phyloP scores from a whole-genome alignment of 2,329 filamentous ascomycete species.

The Colletotrichum tamarilloi region DNA sequence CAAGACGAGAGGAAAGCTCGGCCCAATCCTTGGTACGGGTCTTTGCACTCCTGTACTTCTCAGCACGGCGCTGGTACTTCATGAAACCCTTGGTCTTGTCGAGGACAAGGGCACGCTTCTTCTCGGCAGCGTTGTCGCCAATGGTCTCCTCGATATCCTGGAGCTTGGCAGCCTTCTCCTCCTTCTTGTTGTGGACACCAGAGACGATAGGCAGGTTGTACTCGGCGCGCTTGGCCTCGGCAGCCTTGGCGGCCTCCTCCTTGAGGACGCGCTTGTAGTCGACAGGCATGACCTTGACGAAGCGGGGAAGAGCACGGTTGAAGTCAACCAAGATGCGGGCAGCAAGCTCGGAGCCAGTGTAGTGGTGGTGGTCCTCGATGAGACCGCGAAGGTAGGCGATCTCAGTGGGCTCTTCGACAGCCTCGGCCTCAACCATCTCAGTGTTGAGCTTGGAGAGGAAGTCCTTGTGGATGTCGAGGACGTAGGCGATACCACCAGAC shows the following conservation, averaged over 20 bases:
- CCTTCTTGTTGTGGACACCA: constrained; percentile 73
- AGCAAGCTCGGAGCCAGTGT: constrained; percentile 94
- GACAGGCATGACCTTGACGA: constrained; percentile 91
- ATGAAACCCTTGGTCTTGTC: constrained; percentile 98
- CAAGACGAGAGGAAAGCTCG: constrained; percentile 86
- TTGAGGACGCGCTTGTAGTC: constrained; percentile 95
- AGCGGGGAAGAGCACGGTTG: constrained; percentile 87
- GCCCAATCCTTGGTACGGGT: constrained; percentile 93
- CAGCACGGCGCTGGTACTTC: constrained; percentile 92
- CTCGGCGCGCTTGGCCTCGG: constrained; percentile 84
- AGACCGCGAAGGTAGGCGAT: constrained; percentile 91
- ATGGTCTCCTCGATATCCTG: constrained; percentile 93
- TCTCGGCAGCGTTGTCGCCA: constrained; percentile 84
- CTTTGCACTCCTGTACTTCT: constrained; percentile 90
- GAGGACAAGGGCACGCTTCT: constrained; percentile 90
- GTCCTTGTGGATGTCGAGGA: constrained; percentile 89
- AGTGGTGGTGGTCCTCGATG: constrained; percentile 97
- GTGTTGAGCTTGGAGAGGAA: constrained; percentile 95
- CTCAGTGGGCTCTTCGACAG: constrained; percentile 85
- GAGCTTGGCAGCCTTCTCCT: constrained; percentile 75
- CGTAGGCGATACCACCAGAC: constrained; percentile 97
- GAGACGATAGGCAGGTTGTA: constrained; percentile 84
- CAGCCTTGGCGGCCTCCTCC: constrained; percentile 87
- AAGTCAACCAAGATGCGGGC: constrained; percentile 96
- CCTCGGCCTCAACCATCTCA: constrained; percentile 94